Base-by-base conservation (phyloP, 192 early-diverging fungal species). In the Coemansia reversa region DNA sequence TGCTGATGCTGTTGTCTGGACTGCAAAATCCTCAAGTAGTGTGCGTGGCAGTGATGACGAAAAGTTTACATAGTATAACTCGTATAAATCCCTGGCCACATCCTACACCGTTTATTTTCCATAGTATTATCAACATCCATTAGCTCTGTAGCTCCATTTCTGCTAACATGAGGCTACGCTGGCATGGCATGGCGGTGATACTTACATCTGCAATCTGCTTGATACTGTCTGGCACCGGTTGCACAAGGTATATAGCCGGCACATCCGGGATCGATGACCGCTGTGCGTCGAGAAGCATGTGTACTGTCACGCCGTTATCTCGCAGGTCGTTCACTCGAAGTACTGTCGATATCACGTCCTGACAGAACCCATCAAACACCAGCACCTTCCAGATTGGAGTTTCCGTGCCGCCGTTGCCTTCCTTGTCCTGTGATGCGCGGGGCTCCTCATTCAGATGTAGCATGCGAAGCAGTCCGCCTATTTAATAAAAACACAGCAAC, bases 51-150 rank as follows among this genome's bases (percentile, higher is more conserved):
- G 76, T 42, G 91, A 83, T 3, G 90, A 91, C 33, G 90, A 84
- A 77, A 98, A 99, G 80, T 99, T 98, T 65, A 99, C 80, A 66
- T 97, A 95, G 66, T 94, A 98, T 23, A 92, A 89, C 64, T 97
- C 95, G 76, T 99, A 99, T 50, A 99, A 72, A 47, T 92, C 87
- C 65, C 87, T 89, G 23, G 87, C 84, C 30, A 99, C 76, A 76
- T 99, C 97, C 61, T 69, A 69, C 22, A 64, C 50, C 22, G 20
- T 7, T 18, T 51, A 51, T 27, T 14, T 45, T 35, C 2, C 39
- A 48, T 52, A 90, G 51, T 6, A 47, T 60, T 94, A 71, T 49
- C 16, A 58, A 47, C 35, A 39, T 39, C 12, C 35, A 39, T 24
- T 51, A 24, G 50, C 19, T 19, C 50, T 9, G 50, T 19, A 18